Conservation (phyloP, 2,329 filamentous ascomycete species). For the Aspergillus aculeatinus region DNA sequence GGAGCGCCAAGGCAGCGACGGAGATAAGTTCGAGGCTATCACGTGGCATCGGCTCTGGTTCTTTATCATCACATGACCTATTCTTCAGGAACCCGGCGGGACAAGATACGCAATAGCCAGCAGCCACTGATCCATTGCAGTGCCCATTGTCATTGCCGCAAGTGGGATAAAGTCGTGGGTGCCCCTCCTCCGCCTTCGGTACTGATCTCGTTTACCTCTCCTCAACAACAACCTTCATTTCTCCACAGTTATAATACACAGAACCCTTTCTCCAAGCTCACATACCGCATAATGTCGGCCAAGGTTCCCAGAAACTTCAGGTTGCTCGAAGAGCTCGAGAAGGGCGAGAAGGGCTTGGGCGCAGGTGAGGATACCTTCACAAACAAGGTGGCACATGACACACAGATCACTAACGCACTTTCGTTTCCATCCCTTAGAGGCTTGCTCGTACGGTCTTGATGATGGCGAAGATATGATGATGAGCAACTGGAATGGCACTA, state of each 20-base stretch:
- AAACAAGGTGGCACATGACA: slow-evolving; percentile 1
- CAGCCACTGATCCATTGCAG: not conserved
- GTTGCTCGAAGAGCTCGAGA: slow-evolving; percentile 94
- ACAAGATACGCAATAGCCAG: slow-evolving; percentile 2
- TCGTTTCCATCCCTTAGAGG: slow-evolving; percentile 59
- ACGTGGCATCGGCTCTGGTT: slow-evolving; percentile 15
- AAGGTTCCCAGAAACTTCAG: slow-evolving; percentile 95
- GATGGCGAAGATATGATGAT: slow-evolving; percentile 93
- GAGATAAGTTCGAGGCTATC: slow-evolving; percentile 10
- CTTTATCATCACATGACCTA: slow-evolving; percentile 18
- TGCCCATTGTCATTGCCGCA: not conserved
- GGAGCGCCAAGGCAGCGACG: slow-evolving; percentile 20
- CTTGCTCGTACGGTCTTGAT: slow-evolving; percentile 93
- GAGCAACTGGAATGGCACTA: slow-evolving; percentile 98
- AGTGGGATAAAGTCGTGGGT: slow-evolving; percentile 15
- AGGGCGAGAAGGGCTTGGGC: slow-evolving; percentile 95
- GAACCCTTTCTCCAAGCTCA: not conserved
- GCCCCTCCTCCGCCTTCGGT: slow-evolving; percentile 22
- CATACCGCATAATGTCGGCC: slow-evolving; percentile 53
- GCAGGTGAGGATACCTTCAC: slow-evolving; percentile 56
- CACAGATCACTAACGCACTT: slow-evolving; percentile 24
- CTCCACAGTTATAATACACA: slow-evolving; percentile 3
- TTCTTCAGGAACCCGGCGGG: slow-evolving; percentile 10
- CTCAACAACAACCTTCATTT: slow-evolving; percentile 6
- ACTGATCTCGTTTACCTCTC: slow-evolving; percentile 1